Evolutionary conservation across 352 stramenopile species (phyloP).

Genomic region (Thalassiosira oceanica): DNA sequence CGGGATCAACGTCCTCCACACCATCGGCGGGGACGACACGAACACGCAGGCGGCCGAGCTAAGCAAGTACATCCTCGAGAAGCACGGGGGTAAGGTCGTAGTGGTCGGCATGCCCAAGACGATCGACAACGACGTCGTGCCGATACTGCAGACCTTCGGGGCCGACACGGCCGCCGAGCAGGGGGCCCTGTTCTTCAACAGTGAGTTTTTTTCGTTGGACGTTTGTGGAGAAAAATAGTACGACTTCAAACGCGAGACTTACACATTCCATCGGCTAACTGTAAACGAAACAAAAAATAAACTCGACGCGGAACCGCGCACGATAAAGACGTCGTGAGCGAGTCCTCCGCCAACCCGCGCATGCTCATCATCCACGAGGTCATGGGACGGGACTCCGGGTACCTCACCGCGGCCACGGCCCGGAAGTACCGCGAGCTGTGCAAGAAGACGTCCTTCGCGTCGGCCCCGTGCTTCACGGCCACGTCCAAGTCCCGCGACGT

Average conservation of each 20-base stretch:
- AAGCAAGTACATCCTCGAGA: conserved; percentile 76
- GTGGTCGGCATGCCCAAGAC: conserved; percentile 84
- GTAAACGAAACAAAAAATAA: too few relatives aligned
- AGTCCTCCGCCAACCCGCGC: conserved; percentile 76
- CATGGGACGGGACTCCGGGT: conserved; percentile 82
- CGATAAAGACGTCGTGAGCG: conserved; percentile 79
- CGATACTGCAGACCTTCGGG: conserved; percentile 81
- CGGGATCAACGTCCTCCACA: conserved; percentile 77
- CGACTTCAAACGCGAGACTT: too few relatives aligned
- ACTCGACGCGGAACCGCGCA: too few relatives aligned
- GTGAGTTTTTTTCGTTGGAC: too few relatives aligned
- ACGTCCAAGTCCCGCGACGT: conserved; percentile 63
- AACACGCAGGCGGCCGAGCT: conserved; percentile 83
- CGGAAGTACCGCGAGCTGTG: conserved; percentile 67
- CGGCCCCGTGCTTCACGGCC: conserved; percentile 30
- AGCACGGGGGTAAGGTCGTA: conserved; percentile 75
- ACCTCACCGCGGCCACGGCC: conserved; percentile 77
- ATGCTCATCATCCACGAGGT: conserved; percentile 84
- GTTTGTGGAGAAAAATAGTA: too few relatives aligned
- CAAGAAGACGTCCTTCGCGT: conserved; percentile 41
- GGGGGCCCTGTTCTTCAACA: conserved; percentile 74
- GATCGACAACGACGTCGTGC: conserved; percentile 83
- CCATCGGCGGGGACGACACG: conserved; percentile 82
- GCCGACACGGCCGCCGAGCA: conserved; percentile 79
- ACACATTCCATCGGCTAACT: too few relatives aligned